Conservation (phyloP, 306 rosid genomes). For the Dryas alaskensis region DNA sequence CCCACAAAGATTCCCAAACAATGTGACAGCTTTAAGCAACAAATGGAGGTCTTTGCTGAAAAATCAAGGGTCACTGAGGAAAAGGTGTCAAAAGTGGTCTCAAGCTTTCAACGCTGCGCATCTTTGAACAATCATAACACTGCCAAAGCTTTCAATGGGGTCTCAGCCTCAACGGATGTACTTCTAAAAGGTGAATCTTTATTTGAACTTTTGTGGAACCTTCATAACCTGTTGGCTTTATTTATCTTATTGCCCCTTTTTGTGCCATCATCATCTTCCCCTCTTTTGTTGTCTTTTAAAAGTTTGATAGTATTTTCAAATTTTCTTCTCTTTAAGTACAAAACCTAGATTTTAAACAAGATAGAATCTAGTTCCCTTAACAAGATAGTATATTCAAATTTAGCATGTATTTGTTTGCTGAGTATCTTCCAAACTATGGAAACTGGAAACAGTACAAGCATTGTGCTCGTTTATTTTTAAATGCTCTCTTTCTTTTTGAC, state of each 20-base stretch:
- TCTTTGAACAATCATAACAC: conserved; percentile 53
- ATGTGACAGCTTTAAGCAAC: conserved; percentile 51
- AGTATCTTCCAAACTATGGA: not conserved
- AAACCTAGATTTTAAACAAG: not conserved
- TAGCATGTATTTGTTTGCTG: conserved; percentile 6
- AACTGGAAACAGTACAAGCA: not conserved
- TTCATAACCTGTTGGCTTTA: conserved; percentile 5
- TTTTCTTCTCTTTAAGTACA: conserved; percentile 15
- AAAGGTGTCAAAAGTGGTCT: conserved; percentile 53
- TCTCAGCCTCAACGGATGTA: conserved; percentile 47
- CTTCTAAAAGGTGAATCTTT: conserved; percentile 70
- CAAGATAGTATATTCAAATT: not conserved
- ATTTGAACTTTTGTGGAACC: conserved; percentile 32
- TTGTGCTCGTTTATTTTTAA: not conserved
- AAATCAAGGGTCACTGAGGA: conserved; percentile 61
- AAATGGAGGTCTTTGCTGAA: conserved; percentile 54
- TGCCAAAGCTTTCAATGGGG: conserved; percentile 45
- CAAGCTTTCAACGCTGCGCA: conserved; percentile 46
- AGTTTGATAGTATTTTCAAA: conserved; percentile 1
- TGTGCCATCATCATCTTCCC: conserved; percentile 23
- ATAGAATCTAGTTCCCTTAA: not conserved
- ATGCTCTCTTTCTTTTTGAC: not conserved
- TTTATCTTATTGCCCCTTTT: conserved; percentile 7
- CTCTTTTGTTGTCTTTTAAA: conserved; percentile 27
- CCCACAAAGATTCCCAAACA: conserved; percentile 44